Percentiles rank a stretch among this genome's conserved stretches.
These are phyloP conservation scores for Scopulariopsis brevicaulis DNA, from an alignment of 2,329 filamentous ascomycete species.

Conservation along the genomic window DNA sequence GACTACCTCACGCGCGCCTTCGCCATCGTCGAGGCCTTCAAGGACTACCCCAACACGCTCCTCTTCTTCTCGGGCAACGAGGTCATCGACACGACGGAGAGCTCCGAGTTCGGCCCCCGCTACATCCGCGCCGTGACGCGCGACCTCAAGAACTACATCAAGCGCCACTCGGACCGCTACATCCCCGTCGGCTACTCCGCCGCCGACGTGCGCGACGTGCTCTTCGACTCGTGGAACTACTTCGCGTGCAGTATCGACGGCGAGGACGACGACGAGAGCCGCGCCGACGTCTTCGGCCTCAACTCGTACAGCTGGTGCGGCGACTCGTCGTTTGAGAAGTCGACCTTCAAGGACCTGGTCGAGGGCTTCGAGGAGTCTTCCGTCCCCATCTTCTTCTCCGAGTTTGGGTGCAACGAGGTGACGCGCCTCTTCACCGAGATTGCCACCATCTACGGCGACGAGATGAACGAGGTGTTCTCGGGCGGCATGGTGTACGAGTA, in stretches of 20 bases:
- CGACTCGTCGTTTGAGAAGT: constrained; percentile 48
- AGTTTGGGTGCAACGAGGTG: constrained; percentile 67
- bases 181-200: constrained; percentile 76
- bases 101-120: constrained; percentile 50
- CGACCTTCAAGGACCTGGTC: constrained; percentile 53
- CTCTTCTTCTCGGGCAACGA: constrained; percentile 72
- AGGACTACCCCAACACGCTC: constrained; percentile 55
- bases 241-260: constrained; percentile 53
- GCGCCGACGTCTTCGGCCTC: constrained; percentile 64
- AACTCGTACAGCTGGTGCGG: constrained; percentile 66
- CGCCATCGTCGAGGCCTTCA: constrained; percentile 55
- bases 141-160: constrained; percentile 73
- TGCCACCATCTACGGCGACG: constrained; percentile 53
- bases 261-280: constrained; percentile 46
- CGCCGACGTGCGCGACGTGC: constrained; percentile 62
- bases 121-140: constrained; percentile 66
- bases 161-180: constrained; percentile 52
- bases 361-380: constrained; percentile 52
- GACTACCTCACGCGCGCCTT: constrained; percentile 56
- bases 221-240: constrained; percentile 67
- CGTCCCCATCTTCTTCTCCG: constrained; percentile 72
- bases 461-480: constrained; percentile 59
- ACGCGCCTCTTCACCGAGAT: constrained; percentile 66
- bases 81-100: constrained; percentile 57
- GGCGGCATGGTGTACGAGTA: constrained; percentile 78